These are phyloP conservation scores for Stellera chamaejasme DNA, from an alignment of 345 rosid species.

Conservation along the genomic window DNA sequence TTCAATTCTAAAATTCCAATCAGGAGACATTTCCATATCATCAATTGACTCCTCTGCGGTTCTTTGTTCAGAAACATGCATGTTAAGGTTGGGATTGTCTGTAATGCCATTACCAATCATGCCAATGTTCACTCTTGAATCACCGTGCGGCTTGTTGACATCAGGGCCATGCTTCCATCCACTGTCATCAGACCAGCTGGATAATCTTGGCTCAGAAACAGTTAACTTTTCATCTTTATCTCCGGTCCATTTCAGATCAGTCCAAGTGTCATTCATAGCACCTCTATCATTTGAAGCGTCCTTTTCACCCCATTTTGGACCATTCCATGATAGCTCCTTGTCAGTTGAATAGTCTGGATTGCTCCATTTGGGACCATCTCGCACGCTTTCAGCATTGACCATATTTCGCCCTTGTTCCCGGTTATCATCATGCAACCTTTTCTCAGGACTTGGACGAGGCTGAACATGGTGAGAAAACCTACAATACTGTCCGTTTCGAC, in stretches of 20 bases:
- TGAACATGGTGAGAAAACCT: constrained; percentile 63
- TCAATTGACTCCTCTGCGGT: constrained; percentile 41
- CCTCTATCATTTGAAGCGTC: constrained; percentile 15
- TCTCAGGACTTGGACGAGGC: constrained; percentile 44
- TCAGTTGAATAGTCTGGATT: constrained; percentile 10
- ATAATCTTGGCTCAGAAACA: constrained; percentile 21
- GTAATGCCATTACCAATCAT: constrained; percentile 17
- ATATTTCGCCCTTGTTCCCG: constrained; percentile 23
- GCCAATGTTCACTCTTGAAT: constrained; percentile 15
- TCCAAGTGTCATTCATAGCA: constrained; percentile 12
- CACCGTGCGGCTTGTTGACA: constrained; percentile 17
- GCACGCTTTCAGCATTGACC: constrained; percentile 28
- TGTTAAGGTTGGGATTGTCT: constrained; percentile 19
- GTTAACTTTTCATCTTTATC: constrained; percentile 23
- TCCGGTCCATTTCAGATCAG: constrained; percentile 19
- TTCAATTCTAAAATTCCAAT: constrained; percentile 52
- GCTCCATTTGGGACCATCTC: constrained; percentile 35
- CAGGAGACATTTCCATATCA: constrained; percentile 80
- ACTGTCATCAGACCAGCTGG: constrained; percentile 27
- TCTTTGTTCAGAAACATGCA: constrained; percentile 29
- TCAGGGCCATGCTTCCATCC: constrained; percentile 25
- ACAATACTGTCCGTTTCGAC: constrained; percentile 76
- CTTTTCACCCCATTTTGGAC: constrained; percentile 29
- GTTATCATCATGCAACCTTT: constrained; percentile 33
- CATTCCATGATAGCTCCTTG: constrained; percentile 27